Base-by-base conservation (phyloP, 768 basidiomycete genomes). In the Royoungia palumana region DNA sequence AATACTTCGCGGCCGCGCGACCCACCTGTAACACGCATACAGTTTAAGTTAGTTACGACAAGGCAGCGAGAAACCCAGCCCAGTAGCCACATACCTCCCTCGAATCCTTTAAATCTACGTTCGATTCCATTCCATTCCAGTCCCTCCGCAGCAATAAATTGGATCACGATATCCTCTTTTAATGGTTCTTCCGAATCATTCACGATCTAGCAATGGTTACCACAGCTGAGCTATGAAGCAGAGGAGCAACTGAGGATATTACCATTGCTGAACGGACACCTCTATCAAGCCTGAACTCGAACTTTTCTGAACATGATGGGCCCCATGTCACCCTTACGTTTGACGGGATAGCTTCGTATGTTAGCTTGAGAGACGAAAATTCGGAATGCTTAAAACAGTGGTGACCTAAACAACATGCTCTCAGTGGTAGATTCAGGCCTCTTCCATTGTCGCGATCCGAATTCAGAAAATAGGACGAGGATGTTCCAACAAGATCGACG, bases 361-460 rank as follows among this genome's bases (percentile, higher is more conserved):
- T 5, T 13, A 66, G 51, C 16, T 40, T 25, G 4, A 56, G 43
- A 28, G 59, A 53, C 8, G 49, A n/a, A 19, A 47, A 28, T 6
- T 40, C 49, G 34, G 54, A 46, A 41, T 55, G 46, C 39, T 16
- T 22, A 40, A 66, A 57, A 34, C 38, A 40, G 17, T 55, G 57
- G 4, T 46, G 49, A 32, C 66, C 66, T 5, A 70, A 48, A 44
- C 53, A 68, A 60, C 58, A 68, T 5, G 64, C 68, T 9, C 36
- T 13, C 28, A 68, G 44, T 32, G 66, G 68, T 3, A 65, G 44
- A 35, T 14, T 51, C 6, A 7, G 32, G 0, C 2, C 34, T 2
- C 14, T 45, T 25, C 57, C 55, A 30, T 27, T 56, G 36, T 47
- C 48, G 6, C 50, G 58, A 13, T 28, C 0, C 25, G 62, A 48